Conservation (phyloP, 163 green algal genomes). For the Volvox carteri region DNA sequence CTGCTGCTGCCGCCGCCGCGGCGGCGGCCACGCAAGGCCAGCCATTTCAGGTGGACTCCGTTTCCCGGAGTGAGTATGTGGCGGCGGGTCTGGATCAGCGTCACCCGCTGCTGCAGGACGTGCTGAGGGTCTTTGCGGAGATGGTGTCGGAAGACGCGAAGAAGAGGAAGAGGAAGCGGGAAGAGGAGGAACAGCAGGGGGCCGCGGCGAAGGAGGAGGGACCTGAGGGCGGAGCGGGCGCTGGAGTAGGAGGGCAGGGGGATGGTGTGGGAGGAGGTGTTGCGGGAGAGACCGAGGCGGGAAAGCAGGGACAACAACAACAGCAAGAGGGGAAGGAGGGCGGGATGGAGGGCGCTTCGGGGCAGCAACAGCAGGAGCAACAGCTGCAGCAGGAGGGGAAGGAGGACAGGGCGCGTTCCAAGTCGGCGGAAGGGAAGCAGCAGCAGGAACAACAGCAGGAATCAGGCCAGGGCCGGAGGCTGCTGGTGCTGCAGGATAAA, state of each 20-base stretch:
- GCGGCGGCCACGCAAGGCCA: background rate
- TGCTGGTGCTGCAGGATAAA: background rate
- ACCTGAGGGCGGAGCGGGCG: background rate
- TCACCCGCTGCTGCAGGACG: slow-evolving; percentile 33
- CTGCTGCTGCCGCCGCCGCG: no score
- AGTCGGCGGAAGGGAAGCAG: background rate
- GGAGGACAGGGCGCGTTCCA: background rate
- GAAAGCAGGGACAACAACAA: background rate
- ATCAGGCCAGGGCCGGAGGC: background rate
- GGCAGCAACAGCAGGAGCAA: slow-evolving; percentile 1
- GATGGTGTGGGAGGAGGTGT: background rate
- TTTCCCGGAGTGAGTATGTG: slow-evolving; percentile 30
- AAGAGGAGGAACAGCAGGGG: background rate
- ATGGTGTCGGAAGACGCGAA: background rate
- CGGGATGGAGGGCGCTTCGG: background rate
- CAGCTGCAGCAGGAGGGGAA: background rate
- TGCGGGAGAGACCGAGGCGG: background rate
- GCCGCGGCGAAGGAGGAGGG: background rate
- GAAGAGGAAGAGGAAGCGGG: background rate
- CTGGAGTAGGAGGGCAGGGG: background rate
- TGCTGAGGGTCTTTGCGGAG: slow-evolving; percentile 2
- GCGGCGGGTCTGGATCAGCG: background rate
- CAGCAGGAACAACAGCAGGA: slow-evolving; percentile 9
- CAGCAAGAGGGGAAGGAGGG: background rate
- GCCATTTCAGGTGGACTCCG: slow-evolving; percentile 20